Percentiles rank a stretch among this genome's conserved stretches.
phyloP scores from a whole-genome alignment of 1,284 basidiomycete species.

The Trichosporon faecale region DNA sequence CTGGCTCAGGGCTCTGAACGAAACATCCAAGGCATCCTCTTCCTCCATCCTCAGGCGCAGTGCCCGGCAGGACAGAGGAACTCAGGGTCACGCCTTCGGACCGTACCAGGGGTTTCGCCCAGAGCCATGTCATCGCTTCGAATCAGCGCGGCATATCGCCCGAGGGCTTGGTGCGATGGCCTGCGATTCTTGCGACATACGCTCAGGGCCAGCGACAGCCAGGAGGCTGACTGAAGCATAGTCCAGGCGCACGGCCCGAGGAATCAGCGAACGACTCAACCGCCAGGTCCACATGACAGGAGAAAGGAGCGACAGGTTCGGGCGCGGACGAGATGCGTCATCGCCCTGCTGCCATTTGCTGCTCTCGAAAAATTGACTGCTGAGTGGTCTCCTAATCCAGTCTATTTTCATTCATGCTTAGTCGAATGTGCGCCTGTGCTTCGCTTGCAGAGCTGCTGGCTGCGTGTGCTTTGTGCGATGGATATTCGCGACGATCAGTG shows the following conservation, averaged over 20 bases:
- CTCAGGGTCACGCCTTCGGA: not conserved
- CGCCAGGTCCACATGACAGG: not conserved
- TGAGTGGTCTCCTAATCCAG: not conserved
- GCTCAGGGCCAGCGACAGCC: not conserved
- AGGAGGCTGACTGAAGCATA: not conserved
- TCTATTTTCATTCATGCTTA: slow-evolving; percentile 6
- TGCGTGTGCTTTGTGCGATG: not conserved
- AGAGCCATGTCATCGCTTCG: not conserved
- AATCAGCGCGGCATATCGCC: not conserved
- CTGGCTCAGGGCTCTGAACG: not conserved
- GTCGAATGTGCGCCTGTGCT: not conserved
- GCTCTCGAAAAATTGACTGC: not conserved
- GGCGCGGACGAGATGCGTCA: slow-evolving; percentile 5
- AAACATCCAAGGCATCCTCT: not conserved
- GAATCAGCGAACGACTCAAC: not conserved
- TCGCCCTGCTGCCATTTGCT: not conserved
- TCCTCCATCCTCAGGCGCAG: not conserved
- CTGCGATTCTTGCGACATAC: not conserved
- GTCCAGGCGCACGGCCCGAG: not conserved
- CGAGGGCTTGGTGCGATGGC: not conserved
- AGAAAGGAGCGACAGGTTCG: not conserved
- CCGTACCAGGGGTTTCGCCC: not conserved
- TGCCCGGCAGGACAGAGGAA: not conserved
- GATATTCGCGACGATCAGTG: not conserved
- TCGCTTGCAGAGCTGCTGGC: not conserved